These are phyloP conservation scores for Sclerotinia spermophila DNA, from an alignment of 2,329 filamentous ascomycete species.

Conservation along the genomic window DNA sequence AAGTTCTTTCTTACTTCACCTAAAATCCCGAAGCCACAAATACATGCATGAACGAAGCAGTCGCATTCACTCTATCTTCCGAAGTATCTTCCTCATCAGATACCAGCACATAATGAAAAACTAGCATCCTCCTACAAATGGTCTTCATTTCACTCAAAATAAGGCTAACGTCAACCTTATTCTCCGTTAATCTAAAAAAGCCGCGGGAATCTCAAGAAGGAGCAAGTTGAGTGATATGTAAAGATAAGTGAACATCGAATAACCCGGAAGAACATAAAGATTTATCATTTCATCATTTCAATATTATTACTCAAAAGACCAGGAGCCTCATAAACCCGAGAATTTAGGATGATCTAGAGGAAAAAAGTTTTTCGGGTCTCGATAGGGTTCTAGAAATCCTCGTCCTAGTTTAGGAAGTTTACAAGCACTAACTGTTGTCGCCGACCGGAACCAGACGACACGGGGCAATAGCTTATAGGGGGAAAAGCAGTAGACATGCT, in stretches of 20 bases:
- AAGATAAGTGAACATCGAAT: not conserved
- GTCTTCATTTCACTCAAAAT: not conserved
- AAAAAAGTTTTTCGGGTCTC: not conserved
- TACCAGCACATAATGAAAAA: not conserved
- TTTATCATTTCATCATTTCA: not conserved
- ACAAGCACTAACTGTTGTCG: not conserved
- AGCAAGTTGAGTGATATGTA: not conserved
- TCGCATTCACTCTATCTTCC: not conserved
- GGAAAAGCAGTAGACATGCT: too few relatives aligned
- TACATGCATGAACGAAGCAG: not conserved
- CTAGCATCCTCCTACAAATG: not conserved
- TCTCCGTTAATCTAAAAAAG: not conserved
- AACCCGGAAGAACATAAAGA: not conserved
- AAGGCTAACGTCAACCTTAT: not conserved
- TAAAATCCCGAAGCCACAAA: too few relatives aligned
- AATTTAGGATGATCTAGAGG: not conserved
- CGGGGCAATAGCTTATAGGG: too few relatives aligned
- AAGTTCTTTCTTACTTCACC: too few relatives aligned
- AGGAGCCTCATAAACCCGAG: not conserved
- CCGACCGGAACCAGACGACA: too few relatives aligned
- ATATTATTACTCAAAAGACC: not conserved
- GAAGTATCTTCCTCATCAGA: not conserved
- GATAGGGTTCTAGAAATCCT: not conserved
- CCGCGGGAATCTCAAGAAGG: not conserved
- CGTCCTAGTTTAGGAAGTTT: not conserved